Conservation (phyloP, 306 rosid genomes). For the Cyclanthera cordifolia region DNA sequence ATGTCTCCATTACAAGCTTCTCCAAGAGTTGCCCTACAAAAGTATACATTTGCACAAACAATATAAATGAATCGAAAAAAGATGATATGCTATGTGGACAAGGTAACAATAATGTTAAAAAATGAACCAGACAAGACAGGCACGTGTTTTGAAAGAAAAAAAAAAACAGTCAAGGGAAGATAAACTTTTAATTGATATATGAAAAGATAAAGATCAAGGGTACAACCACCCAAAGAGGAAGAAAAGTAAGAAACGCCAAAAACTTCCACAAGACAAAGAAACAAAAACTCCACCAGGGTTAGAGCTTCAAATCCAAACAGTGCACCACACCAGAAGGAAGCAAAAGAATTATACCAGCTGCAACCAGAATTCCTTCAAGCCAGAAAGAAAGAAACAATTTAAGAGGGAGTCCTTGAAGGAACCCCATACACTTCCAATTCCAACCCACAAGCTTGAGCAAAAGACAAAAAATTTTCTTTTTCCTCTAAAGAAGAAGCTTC, state of each 20-base stretch:
- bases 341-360: neutral
- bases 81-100: neutral
- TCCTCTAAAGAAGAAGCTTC: neutral
- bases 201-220: neutral
- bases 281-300: neutral
- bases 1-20: slow-evolving; percentile 73
- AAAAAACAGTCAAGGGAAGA: neutral
- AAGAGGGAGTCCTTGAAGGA: neutral
- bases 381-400: neutral
- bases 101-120: neutral
- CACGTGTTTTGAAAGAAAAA: neutral
- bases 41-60: slow-evolving; percentile 17
- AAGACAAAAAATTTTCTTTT: too few species aligned
- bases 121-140: neutral
- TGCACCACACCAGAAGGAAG: neutral
- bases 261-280: neutral
- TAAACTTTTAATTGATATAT: neutral
- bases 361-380: neutral
- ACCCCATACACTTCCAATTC: neutral
- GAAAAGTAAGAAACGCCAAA: neutral
- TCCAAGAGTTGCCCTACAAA: slow-evolving; percentile 64
- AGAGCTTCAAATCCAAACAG: neutral
- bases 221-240: neutral
- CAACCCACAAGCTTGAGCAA: neutral
- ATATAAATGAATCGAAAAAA: neutral